phyloP scores from a whole-genome alignment of 2,329 filamentous ascomycete genomes.

The Colletotrichum filicis region DNA sequence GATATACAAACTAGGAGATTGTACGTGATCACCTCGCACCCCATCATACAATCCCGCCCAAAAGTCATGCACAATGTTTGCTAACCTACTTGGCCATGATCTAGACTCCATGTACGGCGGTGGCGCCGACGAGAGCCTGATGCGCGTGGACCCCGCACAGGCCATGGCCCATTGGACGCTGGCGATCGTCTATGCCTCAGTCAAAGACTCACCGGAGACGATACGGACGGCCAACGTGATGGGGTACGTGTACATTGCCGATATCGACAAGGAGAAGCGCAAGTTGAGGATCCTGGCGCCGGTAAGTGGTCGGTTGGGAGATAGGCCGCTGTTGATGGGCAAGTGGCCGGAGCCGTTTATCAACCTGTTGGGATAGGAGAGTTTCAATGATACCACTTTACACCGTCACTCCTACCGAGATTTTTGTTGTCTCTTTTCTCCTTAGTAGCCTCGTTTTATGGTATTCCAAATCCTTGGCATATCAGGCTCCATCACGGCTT shows the following conservation, averaged over 20 bases:
- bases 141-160: conserved; percentile 72
- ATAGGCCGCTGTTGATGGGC: conserved; percentile 84
- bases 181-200: conserved; percentile 82
- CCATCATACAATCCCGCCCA: not conserved
- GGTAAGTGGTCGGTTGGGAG: conserved; percentile 82
- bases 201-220: conserved; percentile 75
- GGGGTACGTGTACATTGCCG: conserved; percentile 92
- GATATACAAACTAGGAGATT: conserved; percentile 76
- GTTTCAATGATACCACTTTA: conserved; percentile 20
- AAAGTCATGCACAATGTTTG: not conserved
- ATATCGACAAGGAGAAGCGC: conserved; percentile 86
- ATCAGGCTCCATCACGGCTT: not conserved
- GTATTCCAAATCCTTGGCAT: no score
- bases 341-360: conserved; percentile 88
- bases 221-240: conserved; percentile 86
- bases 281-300: conserved; percentile 86
- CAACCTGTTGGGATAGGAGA: conserved; percentile 71
- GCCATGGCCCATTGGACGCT: conserved; percentile 84
- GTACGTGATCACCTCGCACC: conserved; percentile 50
- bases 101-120: conserved; percentile 44
- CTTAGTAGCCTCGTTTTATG: not conserved
- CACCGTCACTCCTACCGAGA: not conserved
- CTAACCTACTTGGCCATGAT: not conserved
- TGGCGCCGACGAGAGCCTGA: conserved; percentile 57
- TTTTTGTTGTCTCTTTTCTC: not conserved